These are phyloP conservation scores for Saprolegnia diclina DNA, from an alignment of 352 stramenopile species.

Conservation along the genomic window DNA sequence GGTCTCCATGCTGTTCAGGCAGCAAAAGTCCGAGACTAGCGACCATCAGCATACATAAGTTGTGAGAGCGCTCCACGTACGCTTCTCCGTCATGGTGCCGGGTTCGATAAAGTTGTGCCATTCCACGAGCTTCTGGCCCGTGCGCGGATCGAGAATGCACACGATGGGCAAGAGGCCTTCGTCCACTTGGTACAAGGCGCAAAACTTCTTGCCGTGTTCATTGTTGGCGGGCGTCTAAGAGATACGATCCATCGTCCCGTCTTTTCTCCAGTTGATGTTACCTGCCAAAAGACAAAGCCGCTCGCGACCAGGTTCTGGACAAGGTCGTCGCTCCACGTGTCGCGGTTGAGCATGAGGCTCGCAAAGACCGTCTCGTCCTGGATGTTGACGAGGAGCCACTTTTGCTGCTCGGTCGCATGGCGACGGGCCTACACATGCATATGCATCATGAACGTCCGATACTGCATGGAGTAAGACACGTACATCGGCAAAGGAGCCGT, in stretches of 20 bases:
- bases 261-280: constrained; percentile 24
- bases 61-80: constrained; percentile 40
- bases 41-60: not conserved
- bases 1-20: constrained; percentile 41
- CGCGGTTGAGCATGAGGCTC: constrained; percentile 93
- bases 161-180: constrained; percentile 58
- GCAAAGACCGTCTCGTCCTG: constrained; percentile 92
- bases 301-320: constrained; percentile 92
- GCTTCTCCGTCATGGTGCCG: constrained; percentile 63
- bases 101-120: constrained; percentile 70
- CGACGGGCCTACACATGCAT: constrained; percentile 25
- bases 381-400: constrained; percentile 94
- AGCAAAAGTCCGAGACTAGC: constrained; percentile 64
- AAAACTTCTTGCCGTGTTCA: constrained; percentile 80
- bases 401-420: constrained; percentile 76
- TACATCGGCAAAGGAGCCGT: constrained; percentile 70
- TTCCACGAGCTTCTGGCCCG: constrained; percentile 54
- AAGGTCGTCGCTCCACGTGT: constrained; percentile 94
- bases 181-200: constrained; percentile 73
- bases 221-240: constrained; percentile 69
- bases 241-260: not conserved
- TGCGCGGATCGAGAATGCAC: constrained; percentile 70
- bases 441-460: not conserved
- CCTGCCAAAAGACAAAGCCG: constrained; percentile 94
- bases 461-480: constrained; percentile 14